phyloP scores from a whole-genome alignment of 208 protist genomes.

The Cochliopodium minus region DNA sequence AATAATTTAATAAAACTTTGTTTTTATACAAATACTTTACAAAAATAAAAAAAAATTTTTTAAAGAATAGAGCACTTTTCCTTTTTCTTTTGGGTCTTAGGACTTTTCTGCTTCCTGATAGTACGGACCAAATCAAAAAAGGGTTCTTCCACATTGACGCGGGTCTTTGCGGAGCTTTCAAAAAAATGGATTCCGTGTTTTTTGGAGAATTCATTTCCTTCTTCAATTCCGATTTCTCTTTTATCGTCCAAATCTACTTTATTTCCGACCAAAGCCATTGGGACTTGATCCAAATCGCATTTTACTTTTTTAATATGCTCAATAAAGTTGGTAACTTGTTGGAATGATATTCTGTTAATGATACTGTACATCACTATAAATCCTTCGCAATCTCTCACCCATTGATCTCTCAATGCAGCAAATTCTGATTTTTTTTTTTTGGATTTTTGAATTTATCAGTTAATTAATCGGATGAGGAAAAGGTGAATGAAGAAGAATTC shows the following conservation, averaged over 20 bases:
- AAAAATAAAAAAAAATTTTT: no score
- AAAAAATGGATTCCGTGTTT: neutral
- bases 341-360: conserved; percentile 26
- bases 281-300: conserved; percentile 23
- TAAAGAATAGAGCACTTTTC: no score
- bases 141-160: conserved; percentile 2
- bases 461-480: neutral
- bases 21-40: no score
- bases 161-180: neutral
- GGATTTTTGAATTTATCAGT: neutral
- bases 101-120: no score
- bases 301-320: conserved; percentile 32
- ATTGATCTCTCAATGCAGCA: conserved; percentile 17
- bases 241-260: conserved; percentile 40
- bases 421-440: conserved; percentile 16
- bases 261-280: conserved; percentile 37
- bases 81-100: no score
- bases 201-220: conserved; percentile 18
- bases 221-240: conserved; percentile 21
- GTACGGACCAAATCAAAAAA: no score
- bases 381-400: conserved; percentile 22
- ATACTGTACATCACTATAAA: conserved; percentile 39
- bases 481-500: neutral
- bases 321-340: conserved; percentile 23
- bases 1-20: no score